Percentiles rank a stretch among this genome's conserved stretches.
phyloP scores from a whole-genome alignment of 257 asterid genomes.

The Solanum etuberosum region DNA sequence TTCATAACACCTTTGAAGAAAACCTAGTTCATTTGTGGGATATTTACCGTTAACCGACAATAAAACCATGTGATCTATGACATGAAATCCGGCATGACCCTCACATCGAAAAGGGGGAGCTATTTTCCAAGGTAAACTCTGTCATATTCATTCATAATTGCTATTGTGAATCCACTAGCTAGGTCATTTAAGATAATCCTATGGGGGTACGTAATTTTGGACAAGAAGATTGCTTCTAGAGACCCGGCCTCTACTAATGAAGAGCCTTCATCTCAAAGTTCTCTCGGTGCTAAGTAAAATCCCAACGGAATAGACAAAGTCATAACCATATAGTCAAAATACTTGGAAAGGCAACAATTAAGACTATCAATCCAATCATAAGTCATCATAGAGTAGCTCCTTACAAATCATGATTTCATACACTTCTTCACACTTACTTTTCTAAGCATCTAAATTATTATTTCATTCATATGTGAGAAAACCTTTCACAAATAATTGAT shows the following conservation, averaged over 20 bases:
- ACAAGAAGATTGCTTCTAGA: not conserved
- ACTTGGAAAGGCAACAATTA: not conserved
- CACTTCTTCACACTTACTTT: not conserved
- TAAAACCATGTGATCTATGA: too few relatives aligned
- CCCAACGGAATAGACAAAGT: not conserved
- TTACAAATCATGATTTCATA: not conserved
- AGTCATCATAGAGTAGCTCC: not conserved
- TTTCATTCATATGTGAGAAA: not conserved
- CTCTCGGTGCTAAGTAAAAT: not conserved
- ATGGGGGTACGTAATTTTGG: not conserved
- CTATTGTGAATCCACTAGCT: too few relatives aligned
- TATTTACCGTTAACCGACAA: too few relatives aligned
- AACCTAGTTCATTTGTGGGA: too few relatives aligned
- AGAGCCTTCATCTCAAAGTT: not conserved
- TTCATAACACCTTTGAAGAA: too few relatives aligned
- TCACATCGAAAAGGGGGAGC: too few relatives aligned
- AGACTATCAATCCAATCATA: not conserved
- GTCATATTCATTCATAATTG: too few relatives aligned
- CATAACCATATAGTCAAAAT: not conserved
- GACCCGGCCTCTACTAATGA: not conserved
- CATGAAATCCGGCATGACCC: too few relatives aligned
- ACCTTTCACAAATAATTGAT: not conserved
- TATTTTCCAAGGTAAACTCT: too few relatives aligned
- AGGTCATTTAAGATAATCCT: too few relatives aligned
- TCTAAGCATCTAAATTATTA: not conserved